Evolutionary conservation across 73 alveolate species (phyloP).

Genomic region (Stentor roeselii): DNA sequence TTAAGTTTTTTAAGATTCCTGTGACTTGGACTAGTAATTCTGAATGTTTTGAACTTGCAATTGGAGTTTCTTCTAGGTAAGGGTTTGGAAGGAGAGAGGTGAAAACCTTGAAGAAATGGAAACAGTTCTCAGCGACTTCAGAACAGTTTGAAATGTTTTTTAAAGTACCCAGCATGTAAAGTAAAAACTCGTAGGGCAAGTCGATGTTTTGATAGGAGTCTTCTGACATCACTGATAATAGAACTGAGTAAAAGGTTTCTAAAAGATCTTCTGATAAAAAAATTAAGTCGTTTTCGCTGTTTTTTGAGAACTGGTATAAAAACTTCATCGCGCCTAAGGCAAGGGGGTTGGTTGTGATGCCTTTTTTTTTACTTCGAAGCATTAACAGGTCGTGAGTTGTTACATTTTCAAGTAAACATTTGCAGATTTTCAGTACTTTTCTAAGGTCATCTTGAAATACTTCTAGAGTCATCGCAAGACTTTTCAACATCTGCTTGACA

Average conservation of each 20-base stretch:
- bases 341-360: not conserved
- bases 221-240: not conserved
- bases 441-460: not conserved
- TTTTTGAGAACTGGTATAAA: not conserved
- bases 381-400: not conserved
- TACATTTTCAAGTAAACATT: not conserved
- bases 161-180: not conserved
- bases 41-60: not conserved
- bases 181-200: not conserved
- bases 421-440: not conserved
- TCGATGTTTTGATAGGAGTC: not conserved
- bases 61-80: not conserved
- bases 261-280: not conserved
- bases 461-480: not conserved
- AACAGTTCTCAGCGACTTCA: not conserved
- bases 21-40: slow-evolving; percentile 12
- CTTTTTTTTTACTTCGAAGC: not conserved
- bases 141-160: not conserved
- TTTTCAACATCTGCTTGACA: not conserved
- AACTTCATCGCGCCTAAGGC: slow-evolving; percentile 2
- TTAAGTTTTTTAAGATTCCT: slow-evolving; percentile 12
- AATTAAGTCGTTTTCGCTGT: slow-evolving; percentile 1
- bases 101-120: not conserved
- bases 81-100: not conserved
- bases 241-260: not conserved